Conservation (phyloP, 176 grass and related monocot species). For the Carex littledalei region DNA sequence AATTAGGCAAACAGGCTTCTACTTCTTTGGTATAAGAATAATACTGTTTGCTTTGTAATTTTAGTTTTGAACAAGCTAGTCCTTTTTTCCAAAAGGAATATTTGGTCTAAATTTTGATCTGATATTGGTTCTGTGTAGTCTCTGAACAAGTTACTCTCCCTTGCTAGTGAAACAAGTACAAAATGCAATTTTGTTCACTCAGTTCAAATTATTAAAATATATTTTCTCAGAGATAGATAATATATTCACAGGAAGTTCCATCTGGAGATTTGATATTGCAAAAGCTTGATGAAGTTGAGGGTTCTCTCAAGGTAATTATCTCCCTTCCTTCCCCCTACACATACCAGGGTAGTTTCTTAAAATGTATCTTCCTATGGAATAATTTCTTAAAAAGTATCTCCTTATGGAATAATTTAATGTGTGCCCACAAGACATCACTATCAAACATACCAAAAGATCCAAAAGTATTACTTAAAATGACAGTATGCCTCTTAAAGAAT, state of each 20-base stretch:
- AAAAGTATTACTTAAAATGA: background rate
- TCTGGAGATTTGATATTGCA: slow-evolving; percentile 46
- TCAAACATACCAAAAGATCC: background rate
- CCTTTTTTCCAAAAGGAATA: background rate
- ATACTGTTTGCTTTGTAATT: background rate
- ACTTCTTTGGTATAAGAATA: slow-evolving; percentile 20
- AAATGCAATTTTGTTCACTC: background rate
- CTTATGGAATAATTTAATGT: background rate
- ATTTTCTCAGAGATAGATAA: background rate
- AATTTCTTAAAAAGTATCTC: no score
- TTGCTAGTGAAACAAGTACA: background rate
- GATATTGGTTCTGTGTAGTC: background rate
- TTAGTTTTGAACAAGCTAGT: background rate
- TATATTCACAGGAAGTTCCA: slow-evolving; percentile 30
- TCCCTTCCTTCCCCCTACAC: no score
- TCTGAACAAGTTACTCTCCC: background rate
- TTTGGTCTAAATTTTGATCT: background rate
- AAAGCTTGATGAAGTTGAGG: slow-evolving; percentile 56
- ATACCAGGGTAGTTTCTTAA: background rate
- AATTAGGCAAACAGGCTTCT: slow-evolving; percentile 33
- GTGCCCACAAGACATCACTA: background rate
- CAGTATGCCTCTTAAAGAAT: background rate
- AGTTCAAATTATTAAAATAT: background rate
- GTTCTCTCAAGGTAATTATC: slow-evolving; percentile 40
- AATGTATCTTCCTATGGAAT: background rate